Evolutionary conservation across 805 yeast species (phyloP), one percentile per base, ranked within the genome.

Genomic region (Deakozyma indianensis): DNA sequence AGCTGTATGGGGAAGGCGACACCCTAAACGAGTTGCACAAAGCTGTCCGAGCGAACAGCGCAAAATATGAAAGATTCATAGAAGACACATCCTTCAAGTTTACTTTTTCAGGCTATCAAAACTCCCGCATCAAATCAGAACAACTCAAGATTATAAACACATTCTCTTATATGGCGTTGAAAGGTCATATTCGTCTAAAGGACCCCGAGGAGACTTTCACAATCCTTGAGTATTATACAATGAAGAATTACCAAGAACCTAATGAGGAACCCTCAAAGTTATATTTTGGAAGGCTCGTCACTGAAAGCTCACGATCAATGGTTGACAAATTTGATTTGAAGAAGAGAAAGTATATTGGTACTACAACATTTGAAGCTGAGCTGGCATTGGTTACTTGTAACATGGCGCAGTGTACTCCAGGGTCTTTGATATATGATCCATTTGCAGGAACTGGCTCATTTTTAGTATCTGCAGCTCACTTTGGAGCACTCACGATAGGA

Each of bases 381-480:
- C 66, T 92, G 48, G 78, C 96, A 0, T 64, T 92, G 42, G 81
- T 88, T 15, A 81, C 94, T 24, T 83, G 95, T 56, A 92, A 90
- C 56, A 71, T 92, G 44, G 95, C 83, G 0, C 87, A 83, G 50
- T 85, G 81, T 14, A 68, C 61, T 29, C 68, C 71, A 0, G 82
- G 80, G 0, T 73, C 78, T 45, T 57, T 87, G 2, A 75, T 83
- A 57, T 90, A 85, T 58, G 98, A 92, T 62, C 98, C 98, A 22
- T 92, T 92, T 65, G 86, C 84, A 2, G 98, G 98, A 0, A 92
- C 98, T 0, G 98, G 98, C 0, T 85, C 96, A 20, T 92, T 92
- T 57, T 67, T 90, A 35, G 81, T 86, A 1, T 88, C 96, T 1
- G 94, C 87, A 11, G 85, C 88, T 0, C 75, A 80, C 51, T 86